Conservation (phyloP, 1,139 yeast species). For the Geotrichum citri-aurantii region DNA sequence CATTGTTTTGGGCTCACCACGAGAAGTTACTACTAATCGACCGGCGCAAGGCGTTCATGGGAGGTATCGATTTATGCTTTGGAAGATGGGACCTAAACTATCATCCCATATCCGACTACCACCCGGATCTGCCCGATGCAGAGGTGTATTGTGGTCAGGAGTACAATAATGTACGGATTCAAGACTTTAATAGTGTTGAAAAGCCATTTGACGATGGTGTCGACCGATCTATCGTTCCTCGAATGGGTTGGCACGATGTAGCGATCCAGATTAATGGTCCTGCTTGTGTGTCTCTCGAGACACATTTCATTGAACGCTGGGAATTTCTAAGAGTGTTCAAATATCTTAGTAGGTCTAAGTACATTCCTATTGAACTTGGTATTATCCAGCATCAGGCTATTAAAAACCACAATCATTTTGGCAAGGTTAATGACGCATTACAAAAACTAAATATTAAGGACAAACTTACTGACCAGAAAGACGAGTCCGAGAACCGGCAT, state of each 20-base stretch:
- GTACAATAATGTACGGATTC: constrained; percentile 21
- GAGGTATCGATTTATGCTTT: constrained; percentile 58
- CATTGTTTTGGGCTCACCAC: constrained; percentile 65
- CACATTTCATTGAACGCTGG: constrained; percentile 24
- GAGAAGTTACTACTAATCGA: constrained; percentile 55
- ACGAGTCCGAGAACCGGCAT: constrained; percentile 17
- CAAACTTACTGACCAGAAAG: constrained; percentile 4
- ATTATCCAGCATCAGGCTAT: constrained; percentile 15
- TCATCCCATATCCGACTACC: constrained; percentile 34
- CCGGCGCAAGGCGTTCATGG: constrained; percentile 52
- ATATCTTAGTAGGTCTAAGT: constrained; percentile 20
- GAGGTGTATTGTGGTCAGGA: constrained; percentile 21
- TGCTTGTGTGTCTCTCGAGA: constrained; percentile 20
- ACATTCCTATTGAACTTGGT: constrained; percentile 18
- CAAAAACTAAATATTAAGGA: neutral
- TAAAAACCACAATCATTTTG: constrained; percentile 1
- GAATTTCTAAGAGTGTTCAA: constrained; percentile 21
- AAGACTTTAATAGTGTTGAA: constrained; percentile 19
- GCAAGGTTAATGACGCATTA: constrained; percentile 2
- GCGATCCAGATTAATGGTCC: constrained; percentile 21
- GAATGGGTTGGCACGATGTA: constrained; percentile 25
- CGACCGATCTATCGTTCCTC: constrained; percentile 18
- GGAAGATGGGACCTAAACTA: constrained; percentile 62
- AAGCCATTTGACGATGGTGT: constrained; percentile 19
- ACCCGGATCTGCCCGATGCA: constrained; percentile 20